A percentile compares a stretch with the other conserved stretches of the same genome.
phyloP scores from a whole-genome alignment of 176 grass and related monocot genomes.

The Lolium perenne region DNA sequence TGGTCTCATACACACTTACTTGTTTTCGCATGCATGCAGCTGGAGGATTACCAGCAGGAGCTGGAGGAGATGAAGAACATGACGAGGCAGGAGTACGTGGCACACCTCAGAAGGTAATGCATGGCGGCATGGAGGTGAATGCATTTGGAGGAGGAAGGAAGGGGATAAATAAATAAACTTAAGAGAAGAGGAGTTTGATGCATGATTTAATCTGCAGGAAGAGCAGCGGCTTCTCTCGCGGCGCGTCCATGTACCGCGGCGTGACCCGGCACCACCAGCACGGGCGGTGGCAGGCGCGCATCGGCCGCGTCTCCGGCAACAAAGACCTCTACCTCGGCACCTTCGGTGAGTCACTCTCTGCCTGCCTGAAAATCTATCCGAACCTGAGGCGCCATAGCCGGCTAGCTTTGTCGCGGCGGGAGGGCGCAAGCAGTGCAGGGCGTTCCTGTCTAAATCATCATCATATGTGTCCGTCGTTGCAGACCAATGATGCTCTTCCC shows the following conservation, averaged over 20 bases:
- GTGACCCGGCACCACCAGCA: slow-evolving; percentile 99
- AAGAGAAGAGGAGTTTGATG: background rate
- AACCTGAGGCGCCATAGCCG: background rate
- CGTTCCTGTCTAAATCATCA: slow-evolving; percentile 59
- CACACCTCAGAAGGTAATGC: slow-evolving; percentile 85
- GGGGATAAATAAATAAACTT: background rate
- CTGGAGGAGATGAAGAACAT: slow-evolving; percentile 99
- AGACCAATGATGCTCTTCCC: slow-evolving; percentile 46
- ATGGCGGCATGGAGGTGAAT: background rate
- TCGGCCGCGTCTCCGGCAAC: slow-evolving; percentile 96
- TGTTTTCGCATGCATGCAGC: slow-evolving; percentile 32
- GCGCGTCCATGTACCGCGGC: slow-evolving; percentile 92
- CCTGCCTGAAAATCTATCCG: background rate
- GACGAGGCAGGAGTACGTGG: slow-evolving; percentile 98
- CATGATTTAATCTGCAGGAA: slow-evolving; percentile 57
- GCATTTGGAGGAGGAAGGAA: background rate
- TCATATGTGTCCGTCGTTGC: slow-evolving; percentile 41
- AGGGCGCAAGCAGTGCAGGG: slow-evolving; percentile 36
- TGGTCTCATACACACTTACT: background rate
- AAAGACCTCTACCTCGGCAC: slow-evolving; percentile 99
- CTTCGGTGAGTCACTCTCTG: slow-evolving; percentile 50
- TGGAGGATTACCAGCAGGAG: slow-evolving; percentile 92
- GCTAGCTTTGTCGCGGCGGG: slow-evolving; percentile 11
- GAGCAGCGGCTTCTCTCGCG: slow-evolving; percentile 96
- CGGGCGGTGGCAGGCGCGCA: slow-evolving; percentile 97